A percentile compares a stretch with the other conserved stretches of the same genome.
Evolutionary conservation across 257 asterid genomes (phyloP).

Genomic region (Ligustrum vulgare): DNA sequence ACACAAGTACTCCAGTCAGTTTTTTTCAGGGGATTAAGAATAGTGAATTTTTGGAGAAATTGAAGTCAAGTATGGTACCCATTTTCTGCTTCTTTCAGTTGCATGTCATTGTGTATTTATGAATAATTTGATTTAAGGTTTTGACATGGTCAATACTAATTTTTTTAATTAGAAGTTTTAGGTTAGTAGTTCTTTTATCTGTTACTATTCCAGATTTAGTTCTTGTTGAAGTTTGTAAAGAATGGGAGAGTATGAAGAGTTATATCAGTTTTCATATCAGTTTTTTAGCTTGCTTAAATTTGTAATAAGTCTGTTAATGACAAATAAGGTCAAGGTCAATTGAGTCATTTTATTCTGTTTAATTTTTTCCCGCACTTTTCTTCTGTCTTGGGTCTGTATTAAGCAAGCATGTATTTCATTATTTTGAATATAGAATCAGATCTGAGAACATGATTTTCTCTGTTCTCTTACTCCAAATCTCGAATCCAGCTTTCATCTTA

Average conservation of each 20-base stretch:
- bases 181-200: constrained; percentile 3
- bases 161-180: neutral
- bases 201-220: neutral
- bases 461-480: no score
- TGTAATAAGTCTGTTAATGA: no score
- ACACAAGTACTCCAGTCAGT: constrained; percentile 73
- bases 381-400: no score
- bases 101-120: neutral
- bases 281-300: no score
- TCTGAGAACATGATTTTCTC: no score
- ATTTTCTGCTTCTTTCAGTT: constrained; percentile 17
- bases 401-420: no score
- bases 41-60: constrained; percentile 81
- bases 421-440: no score
- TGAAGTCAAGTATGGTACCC: constrained; percentile 88
- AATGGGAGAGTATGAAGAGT: neutral
- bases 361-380: no score
- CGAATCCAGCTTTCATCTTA: no score
- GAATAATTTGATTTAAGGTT: neutral
- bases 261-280: no score
- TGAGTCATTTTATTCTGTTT: no score
- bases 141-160: neutral
- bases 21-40: constrained; percentile 83
- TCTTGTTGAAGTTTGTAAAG: neutral
- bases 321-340: no score